Conservation (phyloP, 106 monocot genomes). For the Dioscorea alata region DNA sequence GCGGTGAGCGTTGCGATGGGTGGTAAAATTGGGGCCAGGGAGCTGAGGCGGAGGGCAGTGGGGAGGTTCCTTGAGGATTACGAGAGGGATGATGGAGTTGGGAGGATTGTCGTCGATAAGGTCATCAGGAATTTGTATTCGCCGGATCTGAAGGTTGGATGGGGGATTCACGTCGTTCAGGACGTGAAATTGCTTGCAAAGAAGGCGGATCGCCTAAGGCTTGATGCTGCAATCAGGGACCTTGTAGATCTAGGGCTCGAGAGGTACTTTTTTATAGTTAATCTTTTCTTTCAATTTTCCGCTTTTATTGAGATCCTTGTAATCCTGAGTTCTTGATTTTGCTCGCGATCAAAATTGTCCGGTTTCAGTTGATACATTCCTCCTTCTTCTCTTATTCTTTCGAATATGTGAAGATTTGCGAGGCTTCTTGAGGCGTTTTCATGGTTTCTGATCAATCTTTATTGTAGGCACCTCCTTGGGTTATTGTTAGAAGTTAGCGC, state of each 20-base stretch:
- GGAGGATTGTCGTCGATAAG: conserved; percentile 22
- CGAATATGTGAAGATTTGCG: no score
- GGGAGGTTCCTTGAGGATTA: conserved; percentile 48
- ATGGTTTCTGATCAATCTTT: no score
- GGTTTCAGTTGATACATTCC: no score
- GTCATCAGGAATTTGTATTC: conserved; percentile 56
- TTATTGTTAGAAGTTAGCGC: no score
- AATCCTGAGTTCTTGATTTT: no score
- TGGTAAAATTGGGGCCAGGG: conserved; percentile 23
- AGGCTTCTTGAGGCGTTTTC: no score
- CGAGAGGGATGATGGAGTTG: conserved; percentile 1
- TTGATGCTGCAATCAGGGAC: conserved; percentile 52
- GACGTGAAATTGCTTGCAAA: conserved; percentile 61
- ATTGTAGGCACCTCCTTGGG: neutral
- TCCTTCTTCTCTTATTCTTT: no score
- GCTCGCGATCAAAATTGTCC: no score
- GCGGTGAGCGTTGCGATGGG: conserved; percentile 46
- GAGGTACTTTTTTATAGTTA: conserved; percentile 31
- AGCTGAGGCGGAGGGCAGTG: conserved; percentile 48
- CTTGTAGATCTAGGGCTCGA: conserved; percentile 75
- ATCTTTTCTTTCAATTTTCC: no score
- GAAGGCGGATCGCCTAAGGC: conserved; percentile 39
- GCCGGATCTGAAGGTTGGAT: conserved; percentile 65
- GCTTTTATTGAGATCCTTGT: no score
- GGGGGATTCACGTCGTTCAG: conserved; percentile 74